Conservation (phyloP, 2,329 filamentous ascomycete genomes). For the Capronia coronata region DNA sequence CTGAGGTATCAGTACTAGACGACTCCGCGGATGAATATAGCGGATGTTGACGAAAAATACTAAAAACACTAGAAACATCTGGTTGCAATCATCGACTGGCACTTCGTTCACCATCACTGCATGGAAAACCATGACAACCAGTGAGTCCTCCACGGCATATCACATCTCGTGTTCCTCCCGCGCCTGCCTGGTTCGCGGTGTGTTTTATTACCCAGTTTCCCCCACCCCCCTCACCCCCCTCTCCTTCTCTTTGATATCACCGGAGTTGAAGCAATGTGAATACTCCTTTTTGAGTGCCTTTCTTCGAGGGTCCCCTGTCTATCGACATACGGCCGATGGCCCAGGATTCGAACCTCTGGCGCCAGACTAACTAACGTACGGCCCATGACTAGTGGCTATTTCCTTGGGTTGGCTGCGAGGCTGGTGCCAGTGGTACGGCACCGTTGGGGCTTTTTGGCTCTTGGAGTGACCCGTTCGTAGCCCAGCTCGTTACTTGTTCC, state of each 20-base stretch:
- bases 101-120: not conserved
- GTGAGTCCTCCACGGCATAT: not conserved
- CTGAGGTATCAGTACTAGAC: not conserved
- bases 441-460: not conserved
- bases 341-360: not conserved
- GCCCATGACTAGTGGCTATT: not conserved
- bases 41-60: conserved; percentile 5
- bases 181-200: too few species aligned
- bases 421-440: conserved; percentile 3
- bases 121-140: not conserved
- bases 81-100: not conserved
- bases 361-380: not conserved
- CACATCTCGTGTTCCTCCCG: too few species aligned
- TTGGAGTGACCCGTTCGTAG: not conserved
- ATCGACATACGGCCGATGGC: too few species aligned
- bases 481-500: not conserved
- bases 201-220: too few species aligned
- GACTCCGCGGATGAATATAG: not conserved
- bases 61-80: conserved; percentile 12
- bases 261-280: too few species aligned
- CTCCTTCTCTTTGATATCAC: too few species aligned
- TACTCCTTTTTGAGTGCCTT: too few species aligned
- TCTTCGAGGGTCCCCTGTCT: too few species aligned
- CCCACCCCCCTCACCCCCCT: too few species aligned
- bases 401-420: not conserved